phyloP scores from a whole-genome alignment of 768 basidiomycete genomes.

The Tricholoma flavovirens region DNA sequence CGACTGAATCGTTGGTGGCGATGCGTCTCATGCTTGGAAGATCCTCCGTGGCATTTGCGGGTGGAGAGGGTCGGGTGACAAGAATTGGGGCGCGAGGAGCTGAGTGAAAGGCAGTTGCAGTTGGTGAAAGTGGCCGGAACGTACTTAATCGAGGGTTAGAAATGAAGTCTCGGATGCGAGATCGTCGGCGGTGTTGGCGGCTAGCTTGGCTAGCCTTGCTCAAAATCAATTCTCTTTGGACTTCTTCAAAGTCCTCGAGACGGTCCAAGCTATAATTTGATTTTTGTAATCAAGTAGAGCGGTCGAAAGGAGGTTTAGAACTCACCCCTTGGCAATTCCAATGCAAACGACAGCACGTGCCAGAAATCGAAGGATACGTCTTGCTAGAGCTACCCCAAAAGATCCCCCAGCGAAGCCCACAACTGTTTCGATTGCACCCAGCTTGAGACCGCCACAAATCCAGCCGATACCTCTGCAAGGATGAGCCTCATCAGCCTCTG shows the following conservation, averaged over 20 bases:
- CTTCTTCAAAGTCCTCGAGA: constrained; percentile 46
- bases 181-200: constrained; percentile 18
- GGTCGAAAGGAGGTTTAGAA: background rate
- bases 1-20: constrained; percentile 13
- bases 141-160: constrained; percentile 51
- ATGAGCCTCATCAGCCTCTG: constrained; percentile 39
- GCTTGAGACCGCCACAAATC: constrained; percentile 53
- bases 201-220: constrained; percentile 7
- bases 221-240: constrained; percentile 32
- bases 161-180: constrained; percentile 41
- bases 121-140: constrained; percentile 49
- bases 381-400: constrained; percentile 48
- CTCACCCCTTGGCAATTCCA: constrained; percentile 66
- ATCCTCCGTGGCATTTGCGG: background rate
- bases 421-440: constrained; percentile 61
- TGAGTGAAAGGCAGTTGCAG: constrained; percentile 34
- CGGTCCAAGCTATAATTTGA: constrained; percentile 39
- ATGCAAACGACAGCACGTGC: constrained; percentile 51
- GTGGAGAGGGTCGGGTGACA: constrained; percentile 9
- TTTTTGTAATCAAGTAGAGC: background rate
- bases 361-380: constrained; percentile 54
- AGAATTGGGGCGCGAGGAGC: constrained; percentile 21
- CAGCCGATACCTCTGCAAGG: constrained; percentile 59
- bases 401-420: constrained; percentile 53
- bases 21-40: constrained; percentile 17